A percentile compares a stretch with the other conserved stretches of the same genome.
Conservation (phyloP, 106 monocot genomes). For the Hemerocallis citrina region DNA sequence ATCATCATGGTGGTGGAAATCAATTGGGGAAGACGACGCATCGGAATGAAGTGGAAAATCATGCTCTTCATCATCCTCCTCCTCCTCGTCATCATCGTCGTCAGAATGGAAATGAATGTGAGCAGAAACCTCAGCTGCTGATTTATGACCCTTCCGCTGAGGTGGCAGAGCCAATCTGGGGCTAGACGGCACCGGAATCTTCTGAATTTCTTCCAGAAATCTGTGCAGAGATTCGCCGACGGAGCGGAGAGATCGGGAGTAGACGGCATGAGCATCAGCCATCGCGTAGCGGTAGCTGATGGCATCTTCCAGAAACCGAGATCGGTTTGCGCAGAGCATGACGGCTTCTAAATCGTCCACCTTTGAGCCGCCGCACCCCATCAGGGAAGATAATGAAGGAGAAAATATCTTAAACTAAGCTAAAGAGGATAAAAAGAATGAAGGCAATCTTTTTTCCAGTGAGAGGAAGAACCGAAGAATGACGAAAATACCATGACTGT, state of each 20-base stretch:
- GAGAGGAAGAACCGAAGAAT: constrained; percentile 8
- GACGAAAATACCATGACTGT: too few species aligned
- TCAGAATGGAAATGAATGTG: constrained; percentile 59
- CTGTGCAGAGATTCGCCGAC: constrained; percentile 47
- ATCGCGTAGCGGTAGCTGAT: constrained; percentile 61
- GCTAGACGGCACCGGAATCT: constrained; percentile 12
- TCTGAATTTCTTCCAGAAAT: constrained; percentile 45
- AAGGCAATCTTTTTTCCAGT: constrained; percentile 1
- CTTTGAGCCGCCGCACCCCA: constrained; percentile 87
- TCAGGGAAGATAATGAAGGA: constrained; percentile 2
- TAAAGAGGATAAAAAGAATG: not conserved
- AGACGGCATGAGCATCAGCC: constrained; percentile 71
- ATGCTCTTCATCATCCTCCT: not conserved
- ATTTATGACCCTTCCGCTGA: not conserved
- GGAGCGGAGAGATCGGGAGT: constrained; percentile 44
- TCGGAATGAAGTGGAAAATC: constrained; percentile 46
- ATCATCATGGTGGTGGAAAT: constrained; percentile 13
- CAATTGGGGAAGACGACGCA: constrained; percentile 11
- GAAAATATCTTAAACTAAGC: not conserved
- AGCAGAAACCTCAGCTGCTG: not conserved
- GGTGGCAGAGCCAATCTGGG: not conserved
- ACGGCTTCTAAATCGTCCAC: constrained; percentile 65
- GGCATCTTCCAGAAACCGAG: constrained; percentile 45
- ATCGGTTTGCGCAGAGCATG: constrained; percentile 42
- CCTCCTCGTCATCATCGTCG: constrained; percentile 29